These are phyloP conservation scores for Noccaea caerulescens DNA, from an alignment of 345 rosid species.

Conservation along the genomic window DNA sequence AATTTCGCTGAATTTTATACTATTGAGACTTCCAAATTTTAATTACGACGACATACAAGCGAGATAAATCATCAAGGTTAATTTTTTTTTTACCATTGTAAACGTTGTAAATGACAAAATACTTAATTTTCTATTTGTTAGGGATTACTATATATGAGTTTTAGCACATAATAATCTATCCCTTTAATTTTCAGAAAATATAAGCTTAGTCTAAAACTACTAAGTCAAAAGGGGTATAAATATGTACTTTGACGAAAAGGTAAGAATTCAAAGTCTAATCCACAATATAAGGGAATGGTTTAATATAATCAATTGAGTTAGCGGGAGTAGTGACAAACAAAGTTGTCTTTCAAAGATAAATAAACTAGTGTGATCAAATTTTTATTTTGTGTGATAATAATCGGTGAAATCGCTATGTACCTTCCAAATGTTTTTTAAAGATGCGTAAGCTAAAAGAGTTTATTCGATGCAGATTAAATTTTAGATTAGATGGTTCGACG, in stretches of 20 bases:
- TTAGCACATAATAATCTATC: neutral
- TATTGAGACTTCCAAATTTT: constrained; percentile 1
- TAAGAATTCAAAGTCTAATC: constrained; percentile 37
- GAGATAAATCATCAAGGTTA: neutral
- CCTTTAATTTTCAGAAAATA: neutral
- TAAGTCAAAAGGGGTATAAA: neutral
- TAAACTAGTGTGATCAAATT: constrained; percentile 2
- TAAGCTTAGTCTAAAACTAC: neutral
- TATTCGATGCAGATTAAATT: too few species aligned
- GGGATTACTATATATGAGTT: neutral
- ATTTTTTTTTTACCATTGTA: too few species aligned
- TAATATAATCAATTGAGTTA: constrained; percentile 22
- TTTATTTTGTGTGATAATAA: constrained; percentile 28
- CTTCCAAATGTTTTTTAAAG: constrained; percentile 6
- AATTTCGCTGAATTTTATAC: constrained; percentile 14
- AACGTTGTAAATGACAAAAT: neutral
- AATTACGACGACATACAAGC: constrained; percentile 23
- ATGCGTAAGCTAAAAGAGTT: neutral
- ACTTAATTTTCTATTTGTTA: neutral
- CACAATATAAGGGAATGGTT: constrained; percentile 42
- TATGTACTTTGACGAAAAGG: constrained; percentile 23
- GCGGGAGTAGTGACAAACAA: constrained; percentile 37
- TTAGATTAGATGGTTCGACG: neutral
- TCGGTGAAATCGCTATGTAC: neutral
- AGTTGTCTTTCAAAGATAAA: constrained; percentile 25